These are phyloP conservation scores for Boletus fagicola DNA, from an alignment of 768 basidiomycete genomes.

Conservation along the genomic window DNA sequence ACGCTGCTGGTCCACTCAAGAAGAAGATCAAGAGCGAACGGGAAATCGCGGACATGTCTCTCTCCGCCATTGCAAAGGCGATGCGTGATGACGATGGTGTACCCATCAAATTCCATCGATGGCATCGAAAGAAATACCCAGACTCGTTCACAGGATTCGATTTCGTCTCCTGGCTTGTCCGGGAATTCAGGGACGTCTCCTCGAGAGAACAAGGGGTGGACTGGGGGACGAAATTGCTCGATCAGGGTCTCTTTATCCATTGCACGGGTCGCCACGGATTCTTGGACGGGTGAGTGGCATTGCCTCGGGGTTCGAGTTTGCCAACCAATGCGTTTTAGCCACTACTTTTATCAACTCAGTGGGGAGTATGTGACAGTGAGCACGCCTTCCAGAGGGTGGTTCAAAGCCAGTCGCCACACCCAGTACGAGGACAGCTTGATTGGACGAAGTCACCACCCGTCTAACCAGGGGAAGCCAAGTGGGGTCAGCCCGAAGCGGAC, in stretches of 20 bases:
- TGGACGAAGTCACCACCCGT: conserved; percentile 37
- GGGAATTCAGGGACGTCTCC: conserved; percentile 86
- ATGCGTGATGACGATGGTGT: conserved; percentile 87
- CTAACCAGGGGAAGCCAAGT: conserved; percentile 35
- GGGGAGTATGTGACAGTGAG: conserved; percentile 71
- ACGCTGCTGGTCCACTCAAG: conserved; percentile 65
- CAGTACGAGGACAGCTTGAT: conserved; percentile 42
- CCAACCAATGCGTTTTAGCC: conserved; percentile 42
- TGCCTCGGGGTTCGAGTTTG: background rate
- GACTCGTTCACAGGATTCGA: conserved; percentile 89
- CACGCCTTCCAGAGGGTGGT: conserved; percentile 68
- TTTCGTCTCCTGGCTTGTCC: conserved; percentile 88
- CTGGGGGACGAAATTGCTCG: conserved; percentile 72
- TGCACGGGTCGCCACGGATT: conserved; percentile 77
- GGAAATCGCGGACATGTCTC: conserved; percentile 64
- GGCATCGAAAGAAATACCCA: conserved; percentile 72
- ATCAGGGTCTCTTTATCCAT: conserved; percentile 86
- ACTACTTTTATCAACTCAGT: conserved; percentile 85
- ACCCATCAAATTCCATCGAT: conserved; percentile 79
- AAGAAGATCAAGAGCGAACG: conserved; percentile 82
- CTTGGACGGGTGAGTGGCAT: conserved; percentile 69
- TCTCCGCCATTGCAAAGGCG: conserved; percentile 66
- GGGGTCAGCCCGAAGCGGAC: conserved; percentile 43
- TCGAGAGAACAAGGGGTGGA: conserved; percentile 78
- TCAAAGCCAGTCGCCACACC: conserved; percentile 46